Evolutionary conservation across 306 rosid species (phyloP).

Genomic region (Prunus mongolica): DNA sequence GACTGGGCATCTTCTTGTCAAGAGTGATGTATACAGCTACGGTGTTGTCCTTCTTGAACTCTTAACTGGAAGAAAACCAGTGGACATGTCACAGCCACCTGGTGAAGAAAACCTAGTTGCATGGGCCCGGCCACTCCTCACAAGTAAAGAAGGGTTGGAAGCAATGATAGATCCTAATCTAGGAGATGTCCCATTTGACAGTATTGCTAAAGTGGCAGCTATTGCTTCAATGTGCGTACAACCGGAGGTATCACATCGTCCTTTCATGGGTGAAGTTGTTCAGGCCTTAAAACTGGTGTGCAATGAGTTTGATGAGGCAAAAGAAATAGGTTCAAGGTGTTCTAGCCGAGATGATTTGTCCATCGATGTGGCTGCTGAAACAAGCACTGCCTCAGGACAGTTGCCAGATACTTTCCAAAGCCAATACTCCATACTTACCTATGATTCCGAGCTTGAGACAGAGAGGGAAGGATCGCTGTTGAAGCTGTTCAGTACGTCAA

Average conservation of each 20-base stretch:
- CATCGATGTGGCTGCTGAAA: constrained; percentile 33
- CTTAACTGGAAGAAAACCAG: constrained; percentile 75
- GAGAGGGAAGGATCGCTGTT: constrained; percentile 53
- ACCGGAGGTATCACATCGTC: constrained; percentile 80
- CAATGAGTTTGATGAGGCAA: constrained; percentile 58
- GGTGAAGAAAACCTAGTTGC: constrained; percentile 86
- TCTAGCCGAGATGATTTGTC: constrained; percentile 49
- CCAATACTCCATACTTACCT: constrained; percentile 44
- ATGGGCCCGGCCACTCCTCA: constrained; percentile 78
- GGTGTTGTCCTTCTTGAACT: constrained; percentile 95
- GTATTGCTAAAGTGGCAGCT: constrained; percentile 84
- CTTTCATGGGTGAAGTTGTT: constrained; percentile 93
- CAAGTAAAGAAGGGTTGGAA: constrained; percentile 61
- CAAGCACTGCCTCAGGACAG: constrained; percentile 42
- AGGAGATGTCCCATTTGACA: constrained; percentile 51
- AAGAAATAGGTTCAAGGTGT: constrained; percentile 44
- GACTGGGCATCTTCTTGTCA: constrained; percentile 92
- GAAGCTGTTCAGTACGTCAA: constrained; percentile 47
- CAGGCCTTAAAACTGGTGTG: constrained; percentile 86
- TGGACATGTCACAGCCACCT: constrained; percentile 87
- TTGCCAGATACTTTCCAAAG: constrained; percentile 41
- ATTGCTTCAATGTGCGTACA: constrained; percentile 94
- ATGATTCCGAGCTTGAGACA: constrained; percentile 35
- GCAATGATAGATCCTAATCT: constrained; percentile 49
- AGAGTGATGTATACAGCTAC: constrained; percentile 91